Evolutionary conservation across 2,329 filamentous ascomycete genomes (phyloP).

Genomic region (Epichloe hybrida): DNA sequence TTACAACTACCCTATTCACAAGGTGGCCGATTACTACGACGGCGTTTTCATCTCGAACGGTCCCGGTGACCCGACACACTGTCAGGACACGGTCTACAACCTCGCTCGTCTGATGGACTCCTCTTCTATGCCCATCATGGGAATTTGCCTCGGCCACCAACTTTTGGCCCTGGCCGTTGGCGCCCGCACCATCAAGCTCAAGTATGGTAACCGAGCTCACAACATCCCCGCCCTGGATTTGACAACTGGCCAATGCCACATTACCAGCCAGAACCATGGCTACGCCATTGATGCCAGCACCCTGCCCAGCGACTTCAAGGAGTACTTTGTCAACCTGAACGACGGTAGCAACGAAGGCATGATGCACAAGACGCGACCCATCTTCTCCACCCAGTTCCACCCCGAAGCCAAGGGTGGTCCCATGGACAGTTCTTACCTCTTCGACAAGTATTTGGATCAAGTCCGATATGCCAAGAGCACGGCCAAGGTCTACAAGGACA

Average conservation of each 20-base stretch:
- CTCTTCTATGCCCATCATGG: conserved; percentile 86
- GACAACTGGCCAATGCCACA: conserved; percentile 94
- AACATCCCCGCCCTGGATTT: conserved; percentile 94
- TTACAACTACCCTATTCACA: conserved; percentile 95
- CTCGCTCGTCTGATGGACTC: conserved; percentile 81
- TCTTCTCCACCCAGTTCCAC: conserved; percentile 98
- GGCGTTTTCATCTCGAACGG: conserved; percentile 99
- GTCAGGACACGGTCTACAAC: conserved; percentile 87
- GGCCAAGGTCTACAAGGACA: conserved; percentile 69
- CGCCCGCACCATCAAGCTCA: conserved; percentile 87
- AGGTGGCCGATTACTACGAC: conserved; percentile 94
- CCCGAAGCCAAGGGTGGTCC: conserved; percentile 96
- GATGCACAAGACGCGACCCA: conserved; percentile 90
- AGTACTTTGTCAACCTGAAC: conserved; percentile 97
- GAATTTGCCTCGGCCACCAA: conserved; percentile 96
- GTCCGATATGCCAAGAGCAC: conserved; percentile 80
- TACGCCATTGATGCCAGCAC: conserved; percentile 85
- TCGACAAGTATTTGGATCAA: conserved; percentile 89
- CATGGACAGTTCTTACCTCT: conserved; percentile 88
- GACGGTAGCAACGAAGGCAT: conserved; percentile 96
- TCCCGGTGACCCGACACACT: conserved; percentile 94
- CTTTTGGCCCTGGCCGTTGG: conserved; percentile 81
- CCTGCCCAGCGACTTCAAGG: conserved; percentile 77
- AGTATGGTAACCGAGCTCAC: conserved; percentile 97
- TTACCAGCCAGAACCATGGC: conserved; percentile 96